Evolutionary conservation across 225 moss, liverwort and hornwort species (phyloP).

Genomic region (Sphagnum tenellum): DNA sequence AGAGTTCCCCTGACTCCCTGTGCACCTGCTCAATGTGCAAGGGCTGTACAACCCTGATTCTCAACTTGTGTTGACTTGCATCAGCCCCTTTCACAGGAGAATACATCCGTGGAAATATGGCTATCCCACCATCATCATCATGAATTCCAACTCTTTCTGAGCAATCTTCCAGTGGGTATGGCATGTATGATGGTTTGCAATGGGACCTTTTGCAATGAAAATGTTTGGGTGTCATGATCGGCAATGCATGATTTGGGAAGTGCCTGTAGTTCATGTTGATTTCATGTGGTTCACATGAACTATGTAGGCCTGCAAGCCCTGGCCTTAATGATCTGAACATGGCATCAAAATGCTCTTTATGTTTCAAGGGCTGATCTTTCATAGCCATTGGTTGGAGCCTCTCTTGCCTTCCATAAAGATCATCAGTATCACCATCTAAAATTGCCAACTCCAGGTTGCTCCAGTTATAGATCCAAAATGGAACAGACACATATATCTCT

Average conservation of each 20-base stretch:
- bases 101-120: slow-evolving; percentile 25
- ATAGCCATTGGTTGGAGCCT: slow-evolving; percentile 39
- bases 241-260: slow-evolving; percentile 28
- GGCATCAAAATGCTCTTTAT: slow-evolving; percentile 23
- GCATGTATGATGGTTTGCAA: not conserved
- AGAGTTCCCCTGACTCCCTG: slow-evolving; percentile 16
- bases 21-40: slow-evolving; percentile 24
- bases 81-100: slow-evolving; percentile 85
- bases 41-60: slow-evolving; percentile 51
- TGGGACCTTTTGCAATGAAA: slow-evolving; percentile 4
- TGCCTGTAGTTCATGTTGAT: slow-evolving; percentile 22
- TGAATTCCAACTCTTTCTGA: slow-evolving; percentile 26
- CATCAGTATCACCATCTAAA: slow-evolving; percentile 88
- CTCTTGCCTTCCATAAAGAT: slow-evolving; percentile 53
- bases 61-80: slow-evolving; percentile 69
- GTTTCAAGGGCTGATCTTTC: slow-evolving; percentile 11
- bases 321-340: slow-evolving; percentile 30
- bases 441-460: slow-evolving; percentile 60
- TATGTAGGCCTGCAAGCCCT: slow-evolving; percentile 36
- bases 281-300: slow-evolving; percentile 19
- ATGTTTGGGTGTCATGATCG: slow-evolving; percentile 5
- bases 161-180: slow-evolving; percentile 11
- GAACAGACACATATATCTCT: slow-evolving; percentile 74
- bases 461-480: slow-evolving; percentile 95
- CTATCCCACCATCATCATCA: too few species aligned